Evolutionary conservation across 1,139 yeast genomes (phyloP), one percentile per base, ranked within the genome.

Genomic region (Kurtzmaniella quercitrusa): DNA sequence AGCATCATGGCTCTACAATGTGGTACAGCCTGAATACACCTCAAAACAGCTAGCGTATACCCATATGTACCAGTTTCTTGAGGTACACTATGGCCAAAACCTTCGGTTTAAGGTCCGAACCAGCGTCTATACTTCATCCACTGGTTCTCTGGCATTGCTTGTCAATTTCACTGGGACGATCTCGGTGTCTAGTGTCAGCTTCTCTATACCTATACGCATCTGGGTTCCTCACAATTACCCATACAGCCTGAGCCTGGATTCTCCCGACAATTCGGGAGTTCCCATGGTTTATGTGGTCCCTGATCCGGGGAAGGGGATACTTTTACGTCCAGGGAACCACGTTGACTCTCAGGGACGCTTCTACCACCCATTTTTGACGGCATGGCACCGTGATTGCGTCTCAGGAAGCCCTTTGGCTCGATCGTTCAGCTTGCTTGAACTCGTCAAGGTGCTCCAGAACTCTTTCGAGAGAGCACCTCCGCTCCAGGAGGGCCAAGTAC

Each of bases 141-240:
- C 68, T 1, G 96, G 97, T 1, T 62, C 60, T 11, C 70, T 86
- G 1, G 69, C 73, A 29, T 68, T 90, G 23, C 65, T 89, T 42
- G 65, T 89, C 14, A 82, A 85, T 48, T 52, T 90, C 1, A 75
- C 73, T 52, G 96, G 96, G 0, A 68, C 74, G 1, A 52, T 82
- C 3, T 72, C 75, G 51, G 59, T 48, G 1, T 48, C 51, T 12
- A 54, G 59, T 6, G 10, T 27, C 3, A 55, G 57, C 1, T 65
- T 68, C 43, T 58, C 66, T 18, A 71, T 82, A n/a, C 90, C 91
- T 0, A 59, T 87, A 11, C 81, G 81, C 47, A 63, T 90, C 3
- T 90, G 96, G 95, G 57, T 91, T 1, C 95, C 96, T 0, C 72
- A 73, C 34, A 67, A 72, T 23, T 88, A 87, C 54, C 96, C 96